Percentiles rank a stretch among this genome's conserved stretches.
Conservation (phyloP, 805 yeast species). For the Nakazawaea pomicola region DNA sequence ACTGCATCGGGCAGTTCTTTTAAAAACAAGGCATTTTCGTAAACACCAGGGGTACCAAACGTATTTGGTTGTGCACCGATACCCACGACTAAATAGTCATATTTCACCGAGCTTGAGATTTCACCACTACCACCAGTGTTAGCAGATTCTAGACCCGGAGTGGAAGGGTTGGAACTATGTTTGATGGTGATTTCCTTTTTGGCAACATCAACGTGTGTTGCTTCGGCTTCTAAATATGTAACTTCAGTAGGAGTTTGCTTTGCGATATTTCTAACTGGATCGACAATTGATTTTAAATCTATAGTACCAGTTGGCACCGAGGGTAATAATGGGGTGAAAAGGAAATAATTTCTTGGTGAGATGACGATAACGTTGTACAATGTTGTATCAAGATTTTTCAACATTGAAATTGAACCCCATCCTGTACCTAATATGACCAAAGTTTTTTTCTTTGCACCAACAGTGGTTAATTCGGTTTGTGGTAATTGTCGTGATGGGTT, state of each 20-base stretch:
- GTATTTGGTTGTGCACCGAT: constrained; percentile 96
- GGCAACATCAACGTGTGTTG: constrained; percentile 73
- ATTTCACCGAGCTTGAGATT: constrained; percentile 43
- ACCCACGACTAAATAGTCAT: constrained; percentile 85
- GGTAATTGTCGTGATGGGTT: constrained; percentile 57
- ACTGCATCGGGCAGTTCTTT: constrained; percentile 89
- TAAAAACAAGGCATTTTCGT: constrained; percentile 80
- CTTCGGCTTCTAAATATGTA: constrained; percentile 84
- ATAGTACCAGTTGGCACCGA: constrained; percentile 93
- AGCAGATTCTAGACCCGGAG: constrained; percentile 33
- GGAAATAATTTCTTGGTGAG: constrained; percentile 91
- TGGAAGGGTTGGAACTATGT: constrained; percentile 47
- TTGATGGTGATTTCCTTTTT: constrained; percentile 60
- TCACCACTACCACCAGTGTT: constrained; percentile 34
- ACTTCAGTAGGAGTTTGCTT: constrained; percentile 74
- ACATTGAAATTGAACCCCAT: constrained; percentile 88
- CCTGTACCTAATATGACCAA: constrained; percentile 84
- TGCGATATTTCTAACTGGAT: constrained; percentile 85
- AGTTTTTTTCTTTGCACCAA: constrained; percentile 63
- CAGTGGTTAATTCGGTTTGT: constrained; percentile 40
- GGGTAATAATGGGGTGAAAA: constrained; percentile 94
- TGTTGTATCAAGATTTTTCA: constrained; percentile 81
- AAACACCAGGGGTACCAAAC: constrained; percentile 92
- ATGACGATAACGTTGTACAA: constrained; percentile 85
- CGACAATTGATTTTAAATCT: constrained; percentile 86